Conservation (phyloP, 169 alveolate genomes). For the Eimeria zaria region DNA sequence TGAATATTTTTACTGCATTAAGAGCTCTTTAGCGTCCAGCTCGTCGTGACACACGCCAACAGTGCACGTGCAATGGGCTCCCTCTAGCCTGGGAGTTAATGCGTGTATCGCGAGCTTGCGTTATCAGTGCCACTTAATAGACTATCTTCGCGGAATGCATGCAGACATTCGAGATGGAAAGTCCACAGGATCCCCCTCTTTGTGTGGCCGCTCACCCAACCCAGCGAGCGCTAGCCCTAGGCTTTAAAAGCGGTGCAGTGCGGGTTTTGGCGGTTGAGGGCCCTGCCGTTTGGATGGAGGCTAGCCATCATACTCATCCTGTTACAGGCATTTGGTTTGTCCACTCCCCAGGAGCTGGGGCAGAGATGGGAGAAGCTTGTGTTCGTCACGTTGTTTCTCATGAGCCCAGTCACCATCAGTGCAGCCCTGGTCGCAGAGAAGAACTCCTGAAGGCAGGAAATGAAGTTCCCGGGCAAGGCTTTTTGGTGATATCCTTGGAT, state of each 20-base stretch:
- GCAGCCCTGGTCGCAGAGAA: neutral
- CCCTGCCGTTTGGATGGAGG: conserved; percentile 82
- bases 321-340: conserved; percentile 67
- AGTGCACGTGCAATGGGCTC: neutral
- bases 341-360: neutral
- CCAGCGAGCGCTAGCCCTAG: conserved; percentile 77
- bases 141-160: neutral
- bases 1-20: neutral
- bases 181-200: conserved; percentile 68
- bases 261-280: conserved; percentile 74
- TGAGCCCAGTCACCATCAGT: neutral
- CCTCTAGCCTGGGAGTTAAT: neutral
- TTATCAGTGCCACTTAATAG: neutral
- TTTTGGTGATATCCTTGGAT: conserved; percentile 46
- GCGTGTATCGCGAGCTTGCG: neutral
- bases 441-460: conserved; percentile 1
- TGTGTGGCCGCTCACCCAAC: conserved; percentile 82
- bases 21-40: neutral
- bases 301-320: conserved; percentile 75
- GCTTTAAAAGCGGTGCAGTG: conserved; percentile 83
- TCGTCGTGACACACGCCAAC: neutral
- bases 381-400: neutral
- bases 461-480: neutral
- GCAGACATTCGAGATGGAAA: conserved; percentile 82
- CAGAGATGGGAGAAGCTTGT: conserved; percentile 28